phyloP scores from a whole-genome alignment of 2,329 filamentous ascomycete species.

The Stachybotrys elegans region DNA sequence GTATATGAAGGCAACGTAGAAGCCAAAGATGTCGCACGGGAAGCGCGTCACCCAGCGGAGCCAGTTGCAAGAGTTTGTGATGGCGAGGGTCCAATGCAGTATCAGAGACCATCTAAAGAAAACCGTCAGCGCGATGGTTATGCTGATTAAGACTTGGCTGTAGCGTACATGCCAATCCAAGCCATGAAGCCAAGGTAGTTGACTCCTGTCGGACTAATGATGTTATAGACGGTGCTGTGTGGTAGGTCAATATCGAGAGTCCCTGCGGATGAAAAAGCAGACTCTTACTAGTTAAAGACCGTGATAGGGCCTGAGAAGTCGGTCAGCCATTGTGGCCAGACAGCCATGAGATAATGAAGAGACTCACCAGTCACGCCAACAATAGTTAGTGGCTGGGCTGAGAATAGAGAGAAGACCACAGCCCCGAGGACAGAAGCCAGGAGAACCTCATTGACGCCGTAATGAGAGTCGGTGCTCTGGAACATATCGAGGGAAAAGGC shows the following conservation, averaged over 20 bases:
- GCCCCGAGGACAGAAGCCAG: constrained; percentile 77
- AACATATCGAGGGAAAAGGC: constrained; percentile 95
- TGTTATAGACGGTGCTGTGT: constrained; percentile 79
- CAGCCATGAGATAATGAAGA: neutral
- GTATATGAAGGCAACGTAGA: constrained; percentile 90
- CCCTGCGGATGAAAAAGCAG: neutral
- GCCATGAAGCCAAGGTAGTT: constrained; percentile 89
- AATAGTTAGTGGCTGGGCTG: constrained; percentile 82
- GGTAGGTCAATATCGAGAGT: constrained; percentile 3
- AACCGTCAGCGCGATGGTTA: no score
- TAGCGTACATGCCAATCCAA: constrained; percentile 72
- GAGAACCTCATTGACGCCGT: constrained; percentile 89
- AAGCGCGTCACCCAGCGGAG: constrained; percentile 88
- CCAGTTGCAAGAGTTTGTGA: constrained; percentile 82
- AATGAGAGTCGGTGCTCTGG: constrained; percentile 76
- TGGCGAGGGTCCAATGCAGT: constrained; percentile 78
- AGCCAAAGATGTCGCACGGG: constrained; percentile 89
- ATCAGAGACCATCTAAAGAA: constrained; percentile 72
- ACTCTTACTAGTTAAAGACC: constrained; percentile 75
- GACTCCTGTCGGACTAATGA: constrained; percentile 70
- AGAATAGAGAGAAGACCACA: constrained; percentile 73
- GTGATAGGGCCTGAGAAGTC: constrained; percentile 68
- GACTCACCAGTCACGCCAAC: constrained; percentile 73
- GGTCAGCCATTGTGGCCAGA: constrained; percentile 6
- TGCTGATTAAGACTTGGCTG: no score